Conservation (phyloP, 2,329 filamentous ascomycete species). For the Talaromyces funiculosus region DNA sequence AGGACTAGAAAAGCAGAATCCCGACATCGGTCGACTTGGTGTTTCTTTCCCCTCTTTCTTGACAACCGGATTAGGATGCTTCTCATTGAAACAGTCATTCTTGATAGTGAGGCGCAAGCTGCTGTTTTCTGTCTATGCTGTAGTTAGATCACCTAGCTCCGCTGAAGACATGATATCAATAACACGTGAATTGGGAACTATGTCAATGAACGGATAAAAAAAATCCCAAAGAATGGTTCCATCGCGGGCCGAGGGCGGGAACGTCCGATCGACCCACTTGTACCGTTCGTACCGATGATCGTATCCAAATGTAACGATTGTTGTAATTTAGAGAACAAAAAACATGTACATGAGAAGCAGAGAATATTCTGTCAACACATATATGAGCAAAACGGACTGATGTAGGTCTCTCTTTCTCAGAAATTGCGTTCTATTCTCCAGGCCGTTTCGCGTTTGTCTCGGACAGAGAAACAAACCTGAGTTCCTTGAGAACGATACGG, state of each 20-base stretch:
- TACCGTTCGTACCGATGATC: neutral
- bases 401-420: neutral
- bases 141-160: too few species aligned
- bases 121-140: too few species aligned
- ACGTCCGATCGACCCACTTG: constrained; percentile 7
- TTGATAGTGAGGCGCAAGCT: neutral
- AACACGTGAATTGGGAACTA: neutral
- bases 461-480: neutral
- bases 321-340: neutral
- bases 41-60: neutral
- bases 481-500: neutral
- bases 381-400: neutral
- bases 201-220: neutral
- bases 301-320: neutral
- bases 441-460: neutral
- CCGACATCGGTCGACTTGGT: neutral
- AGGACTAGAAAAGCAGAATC: neutral
- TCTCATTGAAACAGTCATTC: neutral
- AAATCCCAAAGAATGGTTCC: constrained; percentile 4
- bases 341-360: neutral
- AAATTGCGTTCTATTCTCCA: neutral
- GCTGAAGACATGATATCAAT: neutral
- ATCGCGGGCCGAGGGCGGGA: constrained; percentile 14
- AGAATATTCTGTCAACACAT: neutral
- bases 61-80: neutral